These are phyloP conservation scores for Amaranthus cruentus DNA, from an alignment of 148 eudicot genomes.

Conservation along the genomic window DNA sequence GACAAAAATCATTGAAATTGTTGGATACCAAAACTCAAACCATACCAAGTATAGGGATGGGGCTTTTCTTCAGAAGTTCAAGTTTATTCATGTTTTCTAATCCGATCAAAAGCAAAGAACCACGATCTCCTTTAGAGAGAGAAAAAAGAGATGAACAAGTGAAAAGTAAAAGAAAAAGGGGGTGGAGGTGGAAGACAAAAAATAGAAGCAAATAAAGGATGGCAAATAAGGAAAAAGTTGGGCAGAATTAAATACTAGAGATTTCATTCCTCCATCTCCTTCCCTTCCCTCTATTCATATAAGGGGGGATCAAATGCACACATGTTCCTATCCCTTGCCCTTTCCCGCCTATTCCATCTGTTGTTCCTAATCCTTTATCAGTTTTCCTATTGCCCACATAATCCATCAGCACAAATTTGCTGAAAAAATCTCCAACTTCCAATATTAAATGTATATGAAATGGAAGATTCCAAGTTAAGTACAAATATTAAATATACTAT, in stretches of 20 bases:
- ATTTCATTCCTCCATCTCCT: background rate
- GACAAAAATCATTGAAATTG: background rate
- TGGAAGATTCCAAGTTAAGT: background rate
- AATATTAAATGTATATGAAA: background rate
- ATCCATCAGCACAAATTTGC: background rate
- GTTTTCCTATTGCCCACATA: constrained; percentile 2
- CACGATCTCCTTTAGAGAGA: constrained; percentile 6
- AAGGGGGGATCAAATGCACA: background rate
- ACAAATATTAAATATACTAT: background rate
- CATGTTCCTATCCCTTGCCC: background rate
- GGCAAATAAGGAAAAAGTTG: background rate
- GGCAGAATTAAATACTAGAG: background rate
- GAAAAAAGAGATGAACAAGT: background rate
- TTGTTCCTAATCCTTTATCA: background rate
- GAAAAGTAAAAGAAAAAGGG: background rate
- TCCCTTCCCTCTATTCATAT: background rate
- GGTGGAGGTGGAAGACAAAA: background rate
- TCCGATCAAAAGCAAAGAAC: constrained; percentile 2
- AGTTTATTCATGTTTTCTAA: constrained; percentile 9
- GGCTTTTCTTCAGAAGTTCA: constrained; percentile 2
- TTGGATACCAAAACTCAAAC: constrained; percentile 4
- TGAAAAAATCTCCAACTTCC: background rate
- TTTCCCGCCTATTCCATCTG: background rate
- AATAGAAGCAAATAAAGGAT: constrained; percentile 10
- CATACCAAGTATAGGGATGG: constrained; percentile 1